Evolutionary conservation across 805 yeast species (phyloP).

Genomic region (Schizosaccharomyces cryophilus): DNA sequence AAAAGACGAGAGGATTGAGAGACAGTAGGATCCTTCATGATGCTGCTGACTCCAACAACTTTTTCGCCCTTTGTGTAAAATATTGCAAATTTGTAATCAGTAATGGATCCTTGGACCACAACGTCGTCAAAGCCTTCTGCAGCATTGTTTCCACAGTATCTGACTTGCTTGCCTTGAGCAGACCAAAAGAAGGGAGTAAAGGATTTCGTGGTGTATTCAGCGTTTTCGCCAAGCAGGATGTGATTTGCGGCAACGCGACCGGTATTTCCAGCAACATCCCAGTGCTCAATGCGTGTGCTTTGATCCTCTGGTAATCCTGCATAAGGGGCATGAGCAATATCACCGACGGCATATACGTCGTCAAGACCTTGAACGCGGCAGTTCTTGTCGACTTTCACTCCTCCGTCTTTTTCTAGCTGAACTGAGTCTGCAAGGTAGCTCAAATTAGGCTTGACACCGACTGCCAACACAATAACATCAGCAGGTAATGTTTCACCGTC

Average conservation of each 20-base stretch:
- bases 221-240: background rate
- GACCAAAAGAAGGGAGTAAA: constrained; percentile 5
- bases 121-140: constrained; percentile 3
- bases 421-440: background rate
- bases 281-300: constrained; percentile 4
- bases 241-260: background rate
- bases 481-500: constrained; percentile 3
- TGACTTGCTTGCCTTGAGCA: constrained; percentile 4
- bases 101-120: constrained; percentile 2
- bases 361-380: constrained; percentile 3
- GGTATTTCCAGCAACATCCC: constrained; percentile 3
- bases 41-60: constrained; percentile 3
- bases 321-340: constrained; percentile 4
- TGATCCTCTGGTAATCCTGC: background rate
- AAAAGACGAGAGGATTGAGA: constrained; percentile 1
- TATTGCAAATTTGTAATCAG: constrained; percentile 2
- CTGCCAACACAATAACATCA: constrained; percentile 4
- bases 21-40: constrained; percentile 3
- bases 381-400: constrained; percentile 2
- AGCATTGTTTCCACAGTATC: constrained; percentile 3
- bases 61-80: constrained; percentile 3
- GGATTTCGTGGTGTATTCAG: constrained; percentile 1
- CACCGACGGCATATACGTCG: constrained; percentile 5
- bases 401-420: constrained; percentile 3
- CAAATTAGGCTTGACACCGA: constrained; percentile 4